A percentile compares a stretch with the other conserved stretches of the same genome.
These are phyloP conservation scores for Salinomyces thailandicus DNA, from an alignment of 2,329 filamentous ascomycete species.

Conservation along the genomic window DNA sequence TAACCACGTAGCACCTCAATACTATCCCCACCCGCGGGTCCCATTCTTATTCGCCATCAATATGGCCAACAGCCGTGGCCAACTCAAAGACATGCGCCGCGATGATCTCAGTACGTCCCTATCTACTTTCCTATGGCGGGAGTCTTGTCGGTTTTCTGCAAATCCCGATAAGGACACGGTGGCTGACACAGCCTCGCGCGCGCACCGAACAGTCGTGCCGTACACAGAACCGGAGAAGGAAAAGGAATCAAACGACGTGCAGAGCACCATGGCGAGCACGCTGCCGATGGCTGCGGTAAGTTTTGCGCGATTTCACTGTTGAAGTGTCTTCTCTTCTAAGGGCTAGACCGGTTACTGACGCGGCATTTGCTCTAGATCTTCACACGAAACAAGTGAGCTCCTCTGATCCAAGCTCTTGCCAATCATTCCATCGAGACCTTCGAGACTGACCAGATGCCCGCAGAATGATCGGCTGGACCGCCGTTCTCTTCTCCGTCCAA, in stretches of 20 bases:
- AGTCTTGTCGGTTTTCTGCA: too few relatives aligned
- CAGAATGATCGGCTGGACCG: constrained; percentile 59
- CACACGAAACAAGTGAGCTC: constrained; percentile 65
- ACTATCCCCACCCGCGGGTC: too few relatives aligned
- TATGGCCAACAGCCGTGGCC: constrained; percentile 54
- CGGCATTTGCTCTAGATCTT: constrained; percentile 51
- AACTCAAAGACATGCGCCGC: constrained; percentile 61
- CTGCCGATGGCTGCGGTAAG: constrained; percentile 82
- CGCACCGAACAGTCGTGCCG: constrained; percentile 64
- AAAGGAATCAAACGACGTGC: constrained; percentile 56
- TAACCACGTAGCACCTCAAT: too few relatives aligned
- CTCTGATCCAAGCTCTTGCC: constrained; percentile 6
- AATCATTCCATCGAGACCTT: too few relatives aligned
- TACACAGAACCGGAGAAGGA: constrained; percentile 67
- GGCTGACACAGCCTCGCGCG: constrained; percentile 1
- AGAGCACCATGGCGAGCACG: constrained; percentile 62
- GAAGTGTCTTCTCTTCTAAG: neutral
- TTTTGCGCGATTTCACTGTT: too few relatives aligned
- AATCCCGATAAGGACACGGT: constrained; percentile 1
- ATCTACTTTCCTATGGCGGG: neutral
- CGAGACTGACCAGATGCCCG: constrained; percentile 14
- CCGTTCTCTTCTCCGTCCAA: constrained; percentile 64
- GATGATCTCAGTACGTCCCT: constrained; percentile 55
- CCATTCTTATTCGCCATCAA: too few relatives aligned
- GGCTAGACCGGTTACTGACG: too few relatives aligned